Base-by-base conservation (phyloP, 306 rosid species). In the Parietaria judaica region DNA sequence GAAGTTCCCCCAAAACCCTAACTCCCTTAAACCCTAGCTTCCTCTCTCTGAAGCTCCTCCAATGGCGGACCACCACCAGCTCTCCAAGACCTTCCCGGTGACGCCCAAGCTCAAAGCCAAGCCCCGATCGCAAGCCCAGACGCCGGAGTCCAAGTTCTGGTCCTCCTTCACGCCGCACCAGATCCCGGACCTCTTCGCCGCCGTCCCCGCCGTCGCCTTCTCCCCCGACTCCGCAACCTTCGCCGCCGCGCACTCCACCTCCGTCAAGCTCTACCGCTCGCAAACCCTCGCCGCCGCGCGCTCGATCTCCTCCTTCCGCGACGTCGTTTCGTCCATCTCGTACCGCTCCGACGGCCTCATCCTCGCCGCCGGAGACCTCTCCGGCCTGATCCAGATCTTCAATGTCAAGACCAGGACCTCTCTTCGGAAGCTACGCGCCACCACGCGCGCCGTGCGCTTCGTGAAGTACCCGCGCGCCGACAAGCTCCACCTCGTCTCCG, bases 401-500 rank as follows among this genome's bases (percentile, higher is more conserved):
- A 91, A 88, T 50, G 80, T 76, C 79, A 80, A 82, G 9, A 45
- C 72, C 53, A 82, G 95, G 23, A 68, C 64, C 15, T 67, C 86
- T 0, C 85, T 92, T 59, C 95, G 94, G 3, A 76, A 79, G 16
- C 94, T 88, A 14, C 71, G 81, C 71, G 81, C 7, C 79, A 95
- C 37, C 94, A 88, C 76, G 16, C 69, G 1, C 52, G 95, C 99
- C 1, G 96, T 83, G 44, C 80, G 86, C 8, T 84, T 73, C 57
- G 90, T 92, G 66, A 80, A 86, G 43, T 88, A 48, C 70, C 95
- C 96, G 1, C 11, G 39, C 39, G 70, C 60, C 55, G 96, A 88
- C 34, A 86, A 84, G 84, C 86, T 92, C 50, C 96, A 83, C 61
- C 51, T 92, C 14, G 15, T 92, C 64, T 92, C 99, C 48, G 99